A percentile compares a stretch with the other conserved stretches of the same genome.
phyloP scores from a whole-genome alignment of 768 basidiomycete genomes.

The Podaxis sp. region DNA sequence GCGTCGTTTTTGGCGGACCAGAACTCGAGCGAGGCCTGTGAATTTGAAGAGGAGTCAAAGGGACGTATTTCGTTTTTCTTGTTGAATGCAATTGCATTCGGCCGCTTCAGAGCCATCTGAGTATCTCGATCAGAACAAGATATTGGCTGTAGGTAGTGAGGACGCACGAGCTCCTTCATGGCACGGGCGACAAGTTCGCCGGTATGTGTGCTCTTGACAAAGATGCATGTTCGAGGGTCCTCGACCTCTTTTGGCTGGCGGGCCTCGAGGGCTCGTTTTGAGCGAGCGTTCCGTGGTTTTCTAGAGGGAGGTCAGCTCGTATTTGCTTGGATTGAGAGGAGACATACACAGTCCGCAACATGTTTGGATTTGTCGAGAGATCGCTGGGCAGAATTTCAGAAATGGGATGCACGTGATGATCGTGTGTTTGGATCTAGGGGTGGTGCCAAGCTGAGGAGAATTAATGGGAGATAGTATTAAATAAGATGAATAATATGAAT shows the following conservation, averaged over 20 bases:
- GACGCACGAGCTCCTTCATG: constrained; percentile 86
- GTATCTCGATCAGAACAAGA: neutral
- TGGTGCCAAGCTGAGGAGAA: neutral
- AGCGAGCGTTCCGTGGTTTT: constrained; percentile 95
- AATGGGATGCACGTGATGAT: neutral
- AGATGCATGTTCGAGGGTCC: constrained; percentile 82
- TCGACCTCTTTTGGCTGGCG: constrained; percentile 89
- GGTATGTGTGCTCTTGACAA: constrained; percentile 85
- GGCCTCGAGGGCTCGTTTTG: constrained; percentile 85
- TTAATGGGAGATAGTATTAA: neutral
- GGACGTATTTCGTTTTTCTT: constrained; percentile 92
- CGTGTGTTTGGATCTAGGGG: neutral
- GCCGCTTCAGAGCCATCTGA: constrained; percentile 95
- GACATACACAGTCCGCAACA: constrained; percentile 26
- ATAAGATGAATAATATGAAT: neutral
- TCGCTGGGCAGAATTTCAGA: neutral
- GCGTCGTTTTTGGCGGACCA: constrained; percentile 96
- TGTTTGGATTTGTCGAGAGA: constrained; percentile 9
- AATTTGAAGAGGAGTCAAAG: constrained; percentile 64
- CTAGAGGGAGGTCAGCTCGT: constrained; percentile 21
- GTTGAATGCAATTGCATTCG: constrained; percentile 86
- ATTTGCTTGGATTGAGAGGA: neutral
- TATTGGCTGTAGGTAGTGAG: neutral
- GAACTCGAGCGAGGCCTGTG: constrained; percentile 71
- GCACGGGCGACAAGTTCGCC: constrained; percentile 77